Evolutionary conservation across 768 basidiomycete species (phyloP).

Genomic region (Tricholomella constricta): DNA sequence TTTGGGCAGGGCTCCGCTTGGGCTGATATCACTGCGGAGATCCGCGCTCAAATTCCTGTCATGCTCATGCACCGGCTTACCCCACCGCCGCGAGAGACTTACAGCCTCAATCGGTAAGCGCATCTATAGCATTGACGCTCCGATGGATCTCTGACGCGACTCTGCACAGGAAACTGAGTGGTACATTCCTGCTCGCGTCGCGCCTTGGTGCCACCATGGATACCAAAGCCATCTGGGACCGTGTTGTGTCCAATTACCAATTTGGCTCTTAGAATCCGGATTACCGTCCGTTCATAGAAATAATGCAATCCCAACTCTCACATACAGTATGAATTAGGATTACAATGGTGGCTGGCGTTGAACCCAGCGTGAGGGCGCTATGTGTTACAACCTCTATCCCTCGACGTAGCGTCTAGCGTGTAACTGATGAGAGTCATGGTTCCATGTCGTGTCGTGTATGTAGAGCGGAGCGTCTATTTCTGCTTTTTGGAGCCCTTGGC

Average conservation of each 20-base stretch:
- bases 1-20: conserved; percentile 71
- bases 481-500: conserved; percentile 23
- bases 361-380: conserved; percentile 16
- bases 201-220: conserved; percentile 74
- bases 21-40: conserved; percentile 73
- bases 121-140: neutral
- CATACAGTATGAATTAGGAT: conserved; percentile 3
- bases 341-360: conserved; percentile 23
- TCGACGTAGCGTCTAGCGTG: conserved; percentile 3
- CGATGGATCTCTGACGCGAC: neutral
- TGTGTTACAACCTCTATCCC: conserved; percentile 6
- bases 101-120: conserved; percentile 83
- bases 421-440: conserved; percentile 23
- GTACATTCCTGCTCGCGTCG: conserved; percentile 77
- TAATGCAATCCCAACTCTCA: conserved; percentile 7
- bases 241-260: conserved; percentile 49
- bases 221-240: conserved; percentile 76
- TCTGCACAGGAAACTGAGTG: conserved; percentile 73
- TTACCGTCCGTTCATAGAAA: neutral
- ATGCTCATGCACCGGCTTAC: conserved; percentile 90
- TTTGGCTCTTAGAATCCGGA: conserved; percentile 24
- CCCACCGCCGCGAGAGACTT: conserved; percentile 93
- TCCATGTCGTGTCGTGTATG: conserved; percentile 7
- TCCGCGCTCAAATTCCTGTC: conserved; percentile 80
- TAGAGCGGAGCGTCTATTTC: conserved; percentile 5